Conservation (phyloP, 495 filamentous ascomycete genomes). For the Neurospora tetraspora region DNA sequence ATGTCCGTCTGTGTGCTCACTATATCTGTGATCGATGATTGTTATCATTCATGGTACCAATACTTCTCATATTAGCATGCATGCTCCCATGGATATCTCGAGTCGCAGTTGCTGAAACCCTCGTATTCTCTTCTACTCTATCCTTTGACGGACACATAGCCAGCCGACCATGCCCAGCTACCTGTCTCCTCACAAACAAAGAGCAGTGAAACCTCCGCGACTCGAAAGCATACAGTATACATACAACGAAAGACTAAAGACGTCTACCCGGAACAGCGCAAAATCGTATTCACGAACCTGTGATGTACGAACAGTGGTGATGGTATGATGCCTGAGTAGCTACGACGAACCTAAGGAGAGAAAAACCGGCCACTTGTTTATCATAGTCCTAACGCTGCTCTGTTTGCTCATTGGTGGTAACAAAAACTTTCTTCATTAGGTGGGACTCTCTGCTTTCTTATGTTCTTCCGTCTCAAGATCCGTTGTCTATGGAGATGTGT, state of each 20-base stretch:
- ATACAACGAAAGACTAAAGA: not conserved
- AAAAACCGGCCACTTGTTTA: not conserved
- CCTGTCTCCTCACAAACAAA: not conserved
- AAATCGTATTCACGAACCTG: not conserved
- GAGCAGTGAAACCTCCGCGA: not conserved
- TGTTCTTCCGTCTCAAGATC: conserved; percentile 13
- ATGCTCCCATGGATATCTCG: not conserved
- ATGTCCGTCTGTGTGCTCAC: not conserved
- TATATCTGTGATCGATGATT: not conserved
- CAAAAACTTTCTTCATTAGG: conserved; percentile 17
- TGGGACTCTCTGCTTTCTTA: not conserved
- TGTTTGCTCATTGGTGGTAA: not conserved
- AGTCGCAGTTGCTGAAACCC: not conserved
- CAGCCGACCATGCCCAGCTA: not conserved
- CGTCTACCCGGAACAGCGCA: not conserved
- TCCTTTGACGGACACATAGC: not conserved
- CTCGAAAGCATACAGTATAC: not conserved
- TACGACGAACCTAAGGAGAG: not conserved
- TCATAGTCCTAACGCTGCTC: not conserved
- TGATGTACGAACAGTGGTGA: not conserved
- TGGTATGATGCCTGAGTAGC: not conserved
- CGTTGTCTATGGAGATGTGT: conserved; percentile 46
- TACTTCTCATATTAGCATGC: not conserved
- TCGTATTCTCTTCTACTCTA: not conserved
- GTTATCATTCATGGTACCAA: not conserved